phyloP scores from a whole-genome alignment of 2,329 filamentous ascomycete genomes.

The Hortaea sp. region DNA sequence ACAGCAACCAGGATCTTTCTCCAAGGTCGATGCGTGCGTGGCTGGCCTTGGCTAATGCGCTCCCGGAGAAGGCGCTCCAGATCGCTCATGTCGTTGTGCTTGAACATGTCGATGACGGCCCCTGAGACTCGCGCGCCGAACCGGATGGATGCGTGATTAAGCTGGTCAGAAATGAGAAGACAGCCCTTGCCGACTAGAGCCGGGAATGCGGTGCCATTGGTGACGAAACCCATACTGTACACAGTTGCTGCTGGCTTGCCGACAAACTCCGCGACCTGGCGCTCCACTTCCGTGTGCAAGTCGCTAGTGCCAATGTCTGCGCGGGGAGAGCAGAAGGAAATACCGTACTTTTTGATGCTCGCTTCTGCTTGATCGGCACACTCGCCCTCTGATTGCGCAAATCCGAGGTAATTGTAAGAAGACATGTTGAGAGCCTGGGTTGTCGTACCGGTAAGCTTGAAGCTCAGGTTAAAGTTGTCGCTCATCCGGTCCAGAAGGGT shows the following conservation, averaged over 20 bases:
- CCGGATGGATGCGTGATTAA: conserved; percentile 96
- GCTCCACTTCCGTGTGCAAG: conserved; percentile 79
- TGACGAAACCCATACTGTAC: conserved; percentile 98
- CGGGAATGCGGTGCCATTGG: conserved; percentile 86
- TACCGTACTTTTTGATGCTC: conserved; percentile 71
- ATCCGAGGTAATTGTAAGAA: conserved; percentile 98
- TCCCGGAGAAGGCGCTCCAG: conserved; percentile 81
- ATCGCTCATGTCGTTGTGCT: conserved; percentile 90
- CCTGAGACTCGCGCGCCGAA: conserved; percentile 89
- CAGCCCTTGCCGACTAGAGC: conserved; percentile 87
- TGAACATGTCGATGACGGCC: conserved; percentile 91
- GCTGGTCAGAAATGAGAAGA: conserved; percentile 88
- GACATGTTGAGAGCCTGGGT: conserved; percentile 98
- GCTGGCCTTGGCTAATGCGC: conserved; percentile 90
- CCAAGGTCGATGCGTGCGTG: conserved; percentile 96
- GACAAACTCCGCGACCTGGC: conserved; percentile 79
- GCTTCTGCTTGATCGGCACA: conserved; percentile 91
- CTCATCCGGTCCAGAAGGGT: conserved; percentile 86
- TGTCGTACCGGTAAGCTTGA: conserved; percentile 77
- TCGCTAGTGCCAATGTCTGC: conserved; percentile 80
- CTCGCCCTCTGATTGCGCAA: conserved; percentile 92
- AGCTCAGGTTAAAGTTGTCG: conserved; percentile 82
- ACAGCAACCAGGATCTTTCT: conserved; percentile 97
- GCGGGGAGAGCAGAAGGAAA: conserved; percentile 71
- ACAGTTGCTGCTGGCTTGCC: conserved; percentile 93